A percentile compares a stretch with the other conserved stretches of the same genome.
Conservation (phyloP, 768 basidiomycete species). For the Lactarius vividus region DNA sequence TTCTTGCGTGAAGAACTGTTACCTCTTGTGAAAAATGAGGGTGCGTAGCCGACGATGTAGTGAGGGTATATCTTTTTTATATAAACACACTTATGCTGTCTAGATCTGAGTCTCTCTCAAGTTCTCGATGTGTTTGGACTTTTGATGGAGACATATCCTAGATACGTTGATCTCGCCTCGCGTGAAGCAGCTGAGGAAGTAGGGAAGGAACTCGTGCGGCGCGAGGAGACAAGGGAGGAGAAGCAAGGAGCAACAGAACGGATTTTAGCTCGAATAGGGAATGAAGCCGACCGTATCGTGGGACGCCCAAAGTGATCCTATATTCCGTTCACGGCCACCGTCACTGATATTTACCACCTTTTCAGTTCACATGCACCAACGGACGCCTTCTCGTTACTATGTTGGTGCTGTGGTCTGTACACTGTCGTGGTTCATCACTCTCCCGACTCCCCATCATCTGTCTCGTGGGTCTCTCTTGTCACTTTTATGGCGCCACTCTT, state of each 20-base stretch:
- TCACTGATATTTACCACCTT: not conserved
- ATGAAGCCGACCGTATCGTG: slow-evolving; percentile 59
- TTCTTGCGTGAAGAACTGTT: slow-evolving; percentile 64
- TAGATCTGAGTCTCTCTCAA: slow-evolving; percentile 62
- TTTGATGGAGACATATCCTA: slow-evolving; percentile 71
- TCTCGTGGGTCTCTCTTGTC: slow-evolving; percentile 52
- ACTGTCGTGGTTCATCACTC: slow-evolving; percentile 46
- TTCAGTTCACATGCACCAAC: slow-evolving; percentile 45
- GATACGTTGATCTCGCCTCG: slow-evolving; percentile 72
- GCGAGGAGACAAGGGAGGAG: slow-evolving; percentile 54
- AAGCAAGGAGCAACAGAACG: slow-evolving; percentile 64
- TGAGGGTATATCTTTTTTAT: not conserved
- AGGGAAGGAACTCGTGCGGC: slow-evolving; percentile 58
- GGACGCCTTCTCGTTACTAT: slow-evolving; percentile 65
- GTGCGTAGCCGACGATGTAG: slow-evolving; percentile 38
- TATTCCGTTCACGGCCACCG: not conserved
- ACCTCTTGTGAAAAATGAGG: slow-evolving; percentile 54
- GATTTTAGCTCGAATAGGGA: slow-evolving; percentile 71
- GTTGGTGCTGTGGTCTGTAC: slow-evolving; percentile 69
- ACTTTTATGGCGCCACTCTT: slow-evolving; percentile 58
- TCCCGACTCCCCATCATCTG: slow-evolving; percentile 45
- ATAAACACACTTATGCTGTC: slow-evolving; percentile 14
- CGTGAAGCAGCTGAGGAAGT: slow-evolving; percentile 69
- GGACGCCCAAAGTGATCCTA: slow-evolving; percentile 58
- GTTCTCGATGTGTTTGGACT: slow-evolving; percentile 68